phyloP scores from a whole-genome alignment of 306 rosid species.

The Prunus padus region DNA sequence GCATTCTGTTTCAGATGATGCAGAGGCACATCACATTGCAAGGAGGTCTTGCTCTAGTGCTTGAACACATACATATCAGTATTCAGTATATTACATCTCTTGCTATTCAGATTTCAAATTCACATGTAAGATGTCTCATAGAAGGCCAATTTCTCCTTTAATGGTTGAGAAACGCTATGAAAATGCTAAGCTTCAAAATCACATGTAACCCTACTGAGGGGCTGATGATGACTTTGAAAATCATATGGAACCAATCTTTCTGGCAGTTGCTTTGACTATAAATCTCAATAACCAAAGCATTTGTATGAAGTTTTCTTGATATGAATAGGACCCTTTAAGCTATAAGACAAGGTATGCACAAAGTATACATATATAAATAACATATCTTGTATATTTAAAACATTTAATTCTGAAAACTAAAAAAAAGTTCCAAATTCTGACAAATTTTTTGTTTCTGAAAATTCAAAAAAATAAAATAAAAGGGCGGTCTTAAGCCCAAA shows the following conservation, averaged over 20 bases:
- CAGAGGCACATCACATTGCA: constrained; percentile 35
- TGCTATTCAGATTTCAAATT: not conserved
- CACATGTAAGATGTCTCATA: not conserved
- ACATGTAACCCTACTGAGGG: not conserved
- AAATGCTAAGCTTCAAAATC: not conserved
- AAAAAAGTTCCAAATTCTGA: no score
- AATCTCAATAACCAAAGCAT: not conserved
- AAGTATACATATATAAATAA: no score
- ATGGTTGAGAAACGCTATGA: not conserved
- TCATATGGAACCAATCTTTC: not conserved
- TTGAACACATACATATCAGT: constrained; percentile 2
- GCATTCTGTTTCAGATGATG: constrained; percentile 27
- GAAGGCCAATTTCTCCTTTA: not conserved
- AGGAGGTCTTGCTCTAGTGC: constrained; percentile 53
- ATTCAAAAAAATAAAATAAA: no score
- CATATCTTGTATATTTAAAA: no score
- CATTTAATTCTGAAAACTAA: not conserved
- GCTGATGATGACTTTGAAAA: not conserved
- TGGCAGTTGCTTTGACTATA: not conserved
- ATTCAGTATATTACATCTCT: not conserved
- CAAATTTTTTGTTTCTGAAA: no score
- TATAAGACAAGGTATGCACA: no score
- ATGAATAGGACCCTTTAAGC: no score
- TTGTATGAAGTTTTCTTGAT: no score
- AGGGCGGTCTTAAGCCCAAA: not conserved